These are phyloP conservation scores for Fusarium proliferatum DNA, from an alignment of 2,329 filamentous ascomycete species.

Conservation along the genomic window DNA sequence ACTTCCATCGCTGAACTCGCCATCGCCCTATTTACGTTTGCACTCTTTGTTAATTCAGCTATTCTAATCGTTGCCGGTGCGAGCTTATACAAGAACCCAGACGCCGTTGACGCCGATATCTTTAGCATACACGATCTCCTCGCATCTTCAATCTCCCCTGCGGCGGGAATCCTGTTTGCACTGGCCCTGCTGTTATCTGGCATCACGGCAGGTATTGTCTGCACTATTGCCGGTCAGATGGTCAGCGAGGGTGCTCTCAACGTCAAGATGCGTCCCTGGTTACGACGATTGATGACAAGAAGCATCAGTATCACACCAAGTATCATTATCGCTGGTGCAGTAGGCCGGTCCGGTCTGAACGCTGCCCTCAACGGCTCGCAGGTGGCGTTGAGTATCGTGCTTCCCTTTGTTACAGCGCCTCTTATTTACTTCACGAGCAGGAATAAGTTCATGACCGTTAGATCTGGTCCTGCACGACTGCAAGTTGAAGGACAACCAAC, in stretches of 20 bases:
- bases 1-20: conserved; percentile 78
- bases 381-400: conserved; percentile 79
- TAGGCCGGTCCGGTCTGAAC: conserved; percentile 77
- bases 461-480: neutral
- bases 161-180: conserved; percentile 85
- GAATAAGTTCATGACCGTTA: conserved; percentile 81
- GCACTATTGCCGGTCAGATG: conserved; percentile 91
- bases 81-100: conserved; percentile 72
- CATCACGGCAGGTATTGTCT: conserved; percentile 84
- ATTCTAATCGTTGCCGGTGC: conserved; percentile 86
- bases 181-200: conserved; percentile 84
- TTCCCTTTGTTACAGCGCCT: conserved; percentile 86
- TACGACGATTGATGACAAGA: conserved; percentile 80
- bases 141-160: conserved; percentile 73
- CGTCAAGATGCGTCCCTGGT: conserved; percentile 76
- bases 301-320: conserved; percentile 83
- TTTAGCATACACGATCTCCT: conserved; percentile 85
- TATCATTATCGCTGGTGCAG: conserved; percentile 84
- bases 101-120: conserved; percentile 77
- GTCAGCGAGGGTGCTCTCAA: conserved; percentile 81
- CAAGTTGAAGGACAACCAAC: neutral
- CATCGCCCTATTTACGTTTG: conserved; percentile 82
- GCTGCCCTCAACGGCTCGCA: conserved; percentile 80
- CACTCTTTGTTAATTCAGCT: conserved; percentile 84
- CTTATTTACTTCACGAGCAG: conserved; percentile 87